Conservation (phyloP, 192 early-diverging fungal species). For the Dispira simplex region DNA sequence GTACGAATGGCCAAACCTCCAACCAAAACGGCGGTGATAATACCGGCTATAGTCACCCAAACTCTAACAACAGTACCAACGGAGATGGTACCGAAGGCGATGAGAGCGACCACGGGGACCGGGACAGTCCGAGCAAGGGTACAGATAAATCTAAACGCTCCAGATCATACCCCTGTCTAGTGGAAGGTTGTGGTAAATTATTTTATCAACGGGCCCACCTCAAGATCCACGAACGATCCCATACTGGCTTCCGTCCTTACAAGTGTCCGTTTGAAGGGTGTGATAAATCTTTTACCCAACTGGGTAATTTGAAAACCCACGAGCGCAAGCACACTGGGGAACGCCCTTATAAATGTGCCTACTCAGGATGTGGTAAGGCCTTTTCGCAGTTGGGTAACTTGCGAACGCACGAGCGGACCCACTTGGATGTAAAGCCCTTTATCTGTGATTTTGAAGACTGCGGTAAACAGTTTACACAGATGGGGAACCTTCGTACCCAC, state of each 20-base stretch:
- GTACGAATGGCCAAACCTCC: too few species aligned
- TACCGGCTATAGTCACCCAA: too few species aligned
- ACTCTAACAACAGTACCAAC: neutral
- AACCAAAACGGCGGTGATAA: too few species aligned
- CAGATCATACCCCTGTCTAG: neutral
- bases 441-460: conserved; percentile 48
- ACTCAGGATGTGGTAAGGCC: conserved; percentile 55
- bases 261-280: conserved; percentile 15
- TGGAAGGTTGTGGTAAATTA: neutral
- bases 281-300: conserved; percentile 22
- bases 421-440: conserved; percentile 61
- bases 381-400: conserved; percentile 72
- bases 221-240: conserved; percentile 1
- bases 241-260: neutral
- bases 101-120: neutral
- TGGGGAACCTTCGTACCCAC: conserved; percentile 46
- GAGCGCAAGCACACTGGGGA: conserved; percentile 44
- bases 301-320: conserved; percentile 26
- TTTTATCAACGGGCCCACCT: conserved; percentile 1
- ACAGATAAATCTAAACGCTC: neutral
- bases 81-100: neutral
- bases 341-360: conserved; percentile 40
- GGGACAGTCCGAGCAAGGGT: neutral
- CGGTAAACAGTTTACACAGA: conserved; percentile 54
- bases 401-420: conserved; percentile 68